phyloP scores from a whole-genome alignment of 2,329 filamentous ascomycete species.

The Colletotrichum eleusines region DNA sequence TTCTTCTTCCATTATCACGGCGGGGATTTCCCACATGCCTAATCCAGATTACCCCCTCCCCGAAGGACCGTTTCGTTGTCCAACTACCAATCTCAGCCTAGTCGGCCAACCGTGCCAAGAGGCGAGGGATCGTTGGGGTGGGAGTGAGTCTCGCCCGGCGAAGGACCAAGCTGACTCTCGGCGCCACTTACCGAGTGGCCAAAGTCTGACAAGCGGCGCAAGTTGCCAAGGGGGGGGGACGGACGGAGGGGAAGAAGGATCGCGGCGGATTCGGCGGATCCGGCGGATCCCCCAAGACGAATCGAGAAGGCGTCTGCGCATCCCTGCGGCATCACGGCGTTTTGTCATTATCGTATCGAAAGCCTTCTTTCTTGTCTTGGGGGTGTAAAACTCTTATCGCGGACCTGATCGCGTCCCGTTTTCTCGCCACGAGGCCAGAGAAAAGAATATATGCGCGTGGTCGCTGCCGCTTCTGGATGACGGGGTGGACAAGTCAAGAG shows the following conservation, averaged over 20 bases:
- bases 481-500: neutral
- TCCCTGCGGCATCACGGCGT: neutral
- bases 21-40: neutral
- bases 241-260: conserved; percentile 10
- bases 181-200: too few relatives aligned
- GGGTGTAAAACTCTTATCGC: too few relatives aligned
- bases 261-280: neutral
- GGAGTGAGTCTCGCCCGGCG: neutral
- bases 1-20: neutral
- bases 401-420: neutral
- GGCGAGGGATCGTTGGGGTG: neutral
- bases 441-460: neutral
- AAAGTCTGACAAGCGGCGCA: neutral
- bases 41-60: neutral
- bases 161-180: neutral
- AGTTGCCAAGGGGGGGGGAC: conserved; percentile 2
- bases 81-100: neutral
- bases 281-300: neutral
- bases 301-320: neutral
- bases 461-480: neutral
- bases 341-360: too few relatives aligned
- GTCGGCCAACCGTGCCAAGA: neutral
- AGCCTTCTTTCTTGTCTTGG: too few relatives aligned
- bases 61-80: neutral
- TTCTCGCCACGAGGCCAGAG: neutral